These are phyloP conservation scores for Alternaria angustiovoidea DNA, from an alignment of 2,329 filamentous ascomycete species.

Conservation along the genomic window DNA sequence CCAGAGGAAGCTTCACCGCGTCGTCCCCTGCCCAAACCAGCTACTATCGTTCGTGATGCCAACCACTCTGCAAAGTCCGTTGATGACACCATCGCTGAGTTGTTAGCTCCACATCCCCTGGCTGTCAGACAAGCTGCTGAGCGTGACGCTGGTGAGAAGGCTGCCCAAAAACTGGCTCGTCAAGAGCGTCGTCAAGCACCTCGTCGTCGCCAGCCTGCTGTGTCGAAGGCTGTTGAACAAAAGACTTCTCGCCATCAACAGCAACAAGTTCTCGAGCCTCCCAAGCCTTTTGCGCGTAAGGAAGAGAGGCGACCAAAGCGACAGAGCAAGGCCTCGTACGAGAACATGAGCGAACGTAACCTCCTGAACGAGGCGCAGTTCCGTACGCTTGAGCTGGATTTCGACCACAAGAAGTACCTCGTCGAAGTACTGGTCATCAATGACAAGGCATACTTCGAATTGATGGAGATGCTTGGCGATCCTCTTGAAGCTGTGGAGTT, in stretches of 20 bases:
- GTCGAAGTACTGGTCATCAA: not conserved
- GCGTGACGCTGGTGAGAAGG: not conserved
- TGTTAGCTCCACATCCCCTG: not conserved
- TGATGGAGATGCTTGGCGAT: not conserved
- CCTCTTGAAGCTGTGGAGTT: not conserved
- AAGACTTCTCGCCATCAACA: not conserved
- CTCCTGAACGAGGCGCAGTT: slow-evolving; percentile 1
- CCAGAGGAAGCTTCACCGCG: not conserved
- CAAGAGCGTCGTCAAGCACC: not conserved
- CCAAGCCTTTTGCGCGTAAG: not conserved
- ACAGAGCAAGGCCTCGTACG: not conserved
- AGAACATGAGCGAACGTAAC: not conserved
- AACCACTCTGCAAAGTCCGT: not conserved
- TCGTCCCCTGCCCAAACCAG: not conserved
- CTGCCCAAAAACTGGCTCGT: not conserved
- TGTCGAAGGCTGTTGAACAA: not conserved
- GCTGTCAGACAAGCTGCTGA: not conserved
- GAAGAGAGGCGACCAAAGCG: not conserved
- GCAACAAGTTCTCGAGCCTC: not conserved
- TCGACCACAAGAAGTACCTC: not conserved
- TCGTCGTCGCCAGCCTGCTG: not conserved
- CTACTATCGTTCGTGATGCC: not conserved
- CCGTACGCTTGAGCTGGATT: not conserved
- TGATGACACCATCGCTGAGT: not conserved
- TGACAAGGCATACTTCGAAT: not conserved